phyloP scores from a whole-genome alignment of 192 early-diverging fungal genomes.

The Coemansia sp. region DNA sequence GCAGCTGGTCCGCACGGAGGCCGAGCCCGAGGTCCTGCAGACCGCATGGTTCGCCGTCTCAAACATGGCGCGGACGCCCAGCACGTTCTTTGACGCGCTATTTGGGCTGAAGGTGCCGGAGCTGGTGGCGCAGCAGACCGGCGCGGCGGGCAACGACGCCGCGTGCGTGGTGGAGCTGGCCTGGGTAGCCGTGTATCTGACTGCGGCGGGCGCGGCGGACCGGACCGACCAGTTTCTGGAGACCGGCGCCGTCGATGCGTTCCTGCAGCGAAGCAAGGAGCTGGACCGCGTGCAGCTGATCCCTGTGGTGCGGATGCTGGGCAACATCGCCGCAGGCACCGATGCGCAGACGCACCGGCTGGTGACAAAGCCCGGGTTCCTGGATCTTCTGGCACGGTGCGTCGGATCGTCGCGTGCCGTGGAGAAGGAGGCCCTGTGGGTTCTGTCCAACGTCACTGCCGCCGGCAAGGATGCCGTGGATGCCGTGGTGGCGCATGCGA shows the following conservation, averaged over 20 bases:
- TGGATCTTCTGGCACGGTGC: slow-evolving; percentile 39
- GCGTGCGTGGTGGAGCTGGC: slow-evolving; percentile 63
- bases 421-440: slow-evolving; percentile 72
- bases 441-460: slow-evolving; percentile 69
- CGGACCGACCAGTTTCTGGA: slow-evolving; percentile 52
- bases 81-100: slow-evolving; percentile 55
- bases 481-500: slow-evolving; percentile 56
- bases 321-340: slow-evolving; percentile 65
- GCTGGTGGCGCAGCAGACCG: slow-evolving; percentile 56
- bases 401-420: slow-evolving; percentile 50
- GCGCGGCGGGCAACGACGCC: slow-evolving; percentile 18
- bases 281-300: slow-evolving; percentile 45
- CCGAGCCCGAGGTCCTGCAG: slow-evolving; percentile 58
- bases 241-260: slow-evolving; percentile 31
- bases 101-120: slow-evolving; percentile 52
- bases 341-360: slow-evolving; percentile 60
- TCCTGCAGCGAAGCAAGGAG: slow-evolving; percentile 16
- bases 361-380: slow-evolving; percentile 53
- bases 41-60: slow-evolving; percentile 74
- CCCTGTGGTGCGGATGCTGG: slow-evolving; percentile 65
- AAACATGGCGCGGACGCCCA: slow-evolving; percentile 67
- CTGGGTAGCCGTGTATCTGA: slow-evolving; percentile 69
- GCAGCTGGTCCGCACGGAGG: slow-evolving; percentile 63
- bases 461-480: slow-evolving; percentile 43
- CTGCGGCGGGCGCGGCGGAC: slow-evolving; percentile 51